These are phyloP conservation scores for Chaetothyriales sp. DNA, from an alignment of 2,329 filamentous ascomycete genomes.

Conservation along the genomic window DNA sequence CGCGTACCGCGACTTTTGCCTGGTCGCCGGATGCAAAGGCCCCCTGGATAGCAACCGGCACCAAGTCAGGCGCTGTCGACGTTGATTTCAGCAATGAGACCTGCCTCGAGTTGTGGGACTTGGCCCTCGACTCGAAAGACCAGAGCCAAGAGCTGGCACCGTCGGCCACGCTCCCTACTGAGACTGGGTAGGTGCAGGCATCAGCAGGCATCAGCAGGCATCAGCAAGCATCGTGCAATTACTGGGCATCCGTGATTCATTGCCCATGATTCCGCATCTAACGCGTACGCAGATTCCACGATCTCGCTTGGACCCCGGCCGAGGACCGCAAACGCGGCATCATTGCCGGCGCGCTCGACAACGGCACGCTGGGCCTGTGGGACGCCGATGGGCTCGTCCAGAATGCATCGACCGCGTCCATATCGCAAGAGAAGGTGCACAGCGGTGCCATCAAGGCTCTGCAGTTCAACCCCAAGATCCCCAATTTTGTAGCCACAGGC, in stretches of 20 bases:
- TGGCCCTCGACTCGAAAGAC: slow-evolving; percentile 63
- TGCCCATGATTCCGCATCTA: not conserved
- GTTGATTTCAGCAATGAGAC: slow-evolving; percentile 97
- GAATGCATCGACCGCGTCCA: slow-evolving; percentile 54
- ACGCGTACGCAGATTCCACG: slow-evolving; percentile 61
- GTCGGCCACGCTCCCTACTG: slow-evolving; percentile 67
- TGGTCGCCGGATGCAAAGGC: slow-evolving; percentile 75
- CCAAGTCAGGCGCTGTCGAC: slow-evolving; percentile 85
- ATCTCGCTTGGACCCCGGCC: slow-evolving; percentile 83
- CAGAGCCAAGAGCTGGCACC: slow-evolving; percentile 75
- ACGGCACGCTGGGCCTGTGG: slow-evolving; percentile 85
- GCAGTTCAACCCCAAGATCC: slow-evolving; percentile 89
- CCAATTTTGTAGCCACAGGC: slow-evolving; percentile 81
- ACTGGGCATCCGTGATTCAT: not conserved
- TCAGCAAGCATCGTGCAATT: not conserved
- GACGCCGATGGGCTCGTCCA: slow-evolving; percentile 59
- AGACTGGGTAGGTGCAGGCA: slow-evolving; percentile 57
- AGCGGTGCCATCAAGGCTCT: slow-evolving; percentile 83
- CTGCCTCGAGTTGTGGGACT: slow-evolving; percentile 90
- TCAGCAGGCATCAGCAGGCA: not conserved
- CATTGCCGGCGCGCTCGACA: slow-evolving; percentile 90
- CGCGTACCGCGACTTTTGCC: slow-evolving; percentile 89
- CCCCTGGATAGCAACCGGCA: slow-evolving; percentile 82
- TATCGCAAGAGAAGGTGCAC: slow-evolving; percentile 80
- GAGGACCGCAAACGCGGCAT: slow-evolving; percentile 70